A percentile compares a stretch with the other conserved stretches of the same genome.
These are phyloP conservation scores for Silybum marianum DNA, from an alignment of 129 eudicot species.

Conservation along the genomic window DNA sequence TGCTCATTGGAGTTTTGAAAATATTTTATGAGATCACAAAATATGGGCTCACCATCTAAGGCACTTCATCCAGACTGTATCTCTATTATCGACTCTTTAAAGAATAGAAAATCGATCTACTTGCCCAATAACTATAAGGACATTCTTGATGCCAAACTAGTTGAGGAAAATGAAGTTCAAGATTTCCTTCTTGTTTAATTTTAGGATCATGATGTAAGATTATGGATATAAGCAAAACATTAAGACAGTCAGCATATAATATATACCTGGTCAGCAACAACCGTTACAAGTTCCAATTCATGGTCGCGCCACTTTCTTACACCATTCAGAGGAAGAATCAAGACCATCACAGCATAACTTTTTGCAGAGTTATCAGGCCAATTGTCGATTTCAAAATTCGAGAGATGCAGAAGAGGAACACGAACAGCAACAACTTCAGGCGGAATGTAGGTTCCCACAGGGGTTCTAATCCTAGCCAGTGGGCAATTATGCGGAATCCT, in stretches of 20 bases:
- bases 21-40: not conserved
- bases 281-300: constrained; percentile 67
- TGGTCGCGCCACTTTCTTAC: constrained; percentile 64
- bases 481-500: constrained; percentile 55
- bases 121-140: not conserved
- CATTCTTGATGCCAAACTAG: not conserved
- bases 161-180: not conserved
- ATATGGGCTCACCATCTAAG: not conserved
- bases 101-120: not conserved
- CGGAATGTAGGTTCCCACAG: constrained; percentile 39
- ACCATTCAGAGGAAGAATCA: constrained; percentile 62
- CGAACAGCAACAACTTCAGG: constrained; percentile 72
- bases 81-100: not conserved
- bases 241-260: constrained; percentile 2
- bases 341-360: constrained; percentile 70
- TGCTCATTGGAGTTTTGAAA: not conserved
- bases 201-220: not conserved
- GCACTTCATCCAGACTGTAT: not conserved
- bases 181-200: not conserved
- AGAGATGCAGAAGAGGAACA: constrained; percentile 56
- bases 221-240: not conserved
- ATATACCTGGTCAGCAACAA: constrained; percentile 72
- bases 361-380: constrained; percentile 53
- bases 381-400: constrained; percentile 47
- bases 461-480: constrained; percentile 46